phyloP scores from a whole-genome alignment of 2,329 filamentous ascomycete genomes.

The Cercospora citrullina region DNA sequence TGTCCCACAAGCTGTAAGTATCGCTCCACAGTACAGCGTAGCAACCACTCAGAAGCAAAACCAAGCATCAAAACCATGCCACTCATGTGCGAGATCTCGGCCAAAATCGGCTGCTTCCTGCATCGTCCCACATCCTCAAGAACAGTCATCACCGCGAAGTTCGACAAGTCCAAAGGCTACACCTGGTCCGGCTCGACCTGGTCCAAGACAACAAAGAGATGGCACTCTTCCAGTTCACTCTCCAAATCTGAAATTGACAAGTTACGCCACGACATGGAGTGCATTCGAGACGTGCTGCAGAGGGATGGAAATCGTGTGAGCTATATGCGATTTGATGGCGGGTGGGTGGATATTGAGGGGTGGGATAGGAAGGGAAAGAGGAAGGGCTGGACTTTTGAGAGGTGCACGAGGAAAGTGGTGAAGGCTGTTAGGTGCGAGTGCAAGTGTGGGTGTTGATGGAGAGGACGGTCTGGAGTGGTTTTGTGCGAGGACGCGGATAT shows the following conservation, averaged over 20 bases:
- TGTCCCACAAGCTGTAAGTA: background rate
- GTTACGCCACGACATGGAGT: conserved; percentile 7
- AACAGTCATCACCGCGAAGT: background rate
- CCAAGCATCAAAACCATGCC: background rate
- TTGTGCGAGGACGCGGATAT: background rate
- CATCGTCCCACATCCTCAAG: background rate
- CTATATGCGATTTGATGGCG: conserved; percentile 4
- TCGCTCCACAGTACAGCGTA: too few species aligned
- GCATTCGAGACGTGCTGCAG: conserved; percentile 2
- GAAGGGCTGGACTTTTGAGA: conserved; percentile 4
- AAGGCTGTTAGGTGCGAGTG: background rate
- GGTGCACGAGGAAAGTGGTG: background rate
- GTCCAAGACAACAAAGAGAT: background rate
- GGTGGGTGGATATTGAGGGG: conserved; percentile 1
- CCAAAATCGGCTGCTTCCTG: background rate
- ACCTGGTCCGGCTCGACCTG: background rate
- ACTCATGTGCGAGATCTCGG: background rate
- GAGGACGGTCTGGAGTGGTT: background rate
- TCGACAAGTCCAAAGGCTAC: background rate
- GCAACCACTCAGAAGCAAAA: background rate
- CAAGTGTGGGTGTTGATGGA: background rate
- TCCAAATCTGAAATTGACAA: background rate
- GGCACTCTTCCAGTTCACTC: background rate
- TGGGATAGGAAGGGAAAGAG: background rate
- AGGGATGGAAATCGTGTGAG: background rate